phyloP scores from a whole-genome alignment of 495 filamentous ascomycete species.

The Letharia columbiana region DNA sequence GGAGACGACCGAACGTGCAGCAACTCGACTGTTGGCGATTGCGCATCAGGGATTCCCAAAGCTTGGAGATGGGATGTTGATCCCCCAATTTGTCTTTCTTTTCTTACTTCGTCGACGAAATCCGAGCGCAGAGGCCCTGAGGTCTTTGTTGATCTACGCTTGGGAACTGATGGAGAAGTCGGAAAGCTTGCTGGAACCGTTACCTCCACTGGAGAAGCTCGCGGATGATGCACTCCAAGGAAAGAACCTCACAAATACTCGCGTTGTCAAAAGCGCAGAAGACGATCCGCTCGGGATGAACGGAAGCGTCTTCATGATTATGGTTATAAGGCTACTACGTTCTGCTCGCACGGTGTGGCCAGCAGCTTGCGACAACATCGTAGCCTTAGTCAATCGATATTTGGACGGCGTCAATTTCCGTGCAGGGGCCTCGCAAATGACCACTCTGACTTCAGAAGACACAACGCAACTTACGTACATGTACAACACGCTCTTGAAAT shows the following conservation, averaged over 20 bases:
- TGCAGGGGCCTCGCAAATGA: neutral
- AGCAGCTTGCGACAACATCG: conserved; percentile 41
- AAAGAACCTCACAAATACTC: neutral
- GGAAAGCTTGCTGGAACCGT: neutral
- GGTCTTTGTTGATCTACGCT: conserved; percentile 19
- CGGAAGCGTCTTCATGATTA: conserved; percentile 30
- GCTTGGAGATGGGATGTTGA: conserved; percentile 3
- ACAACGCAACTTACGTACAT: conserved; percentile 26
- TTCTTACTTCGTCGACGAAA: conserved; percentile 40
- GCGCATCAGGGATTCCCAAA: conserved; percentile 25
- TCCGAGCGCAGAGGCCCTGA: conserved; percentile 36
- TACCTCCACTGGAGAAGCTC: conserved; percentile 7
- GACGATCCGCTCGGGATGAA: conserved; percentile 1
- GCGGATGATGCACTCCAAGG: conserved; percentile 14
- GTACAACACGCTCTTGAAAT: conserved; percentile 46
- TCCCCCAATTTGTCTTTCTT: conserved; percentile 45
- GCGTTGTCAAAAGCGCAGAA: neutral
- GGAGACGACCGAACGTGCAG: conserved; percentile 34
- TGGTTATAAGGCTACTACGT: conserved; percentile 47
- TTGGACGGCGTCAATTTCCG: conserved; percentile 19
- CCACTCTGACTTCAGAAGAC: conserved; percentile 2
- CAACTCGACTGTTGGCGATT: conserved; percentile 34
- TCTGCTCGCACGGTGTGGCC: conserved; percentile 53
- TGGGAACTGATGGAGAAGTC: conserved; percentile 15
- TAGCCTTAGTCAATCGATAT: conserved; percentile 27